These are phyloP conservation scores for Setomelanomma holmii DNA, from an alignment of 2,329 filamentous ascomycete species.

Conservation along the genomic window DNA sequence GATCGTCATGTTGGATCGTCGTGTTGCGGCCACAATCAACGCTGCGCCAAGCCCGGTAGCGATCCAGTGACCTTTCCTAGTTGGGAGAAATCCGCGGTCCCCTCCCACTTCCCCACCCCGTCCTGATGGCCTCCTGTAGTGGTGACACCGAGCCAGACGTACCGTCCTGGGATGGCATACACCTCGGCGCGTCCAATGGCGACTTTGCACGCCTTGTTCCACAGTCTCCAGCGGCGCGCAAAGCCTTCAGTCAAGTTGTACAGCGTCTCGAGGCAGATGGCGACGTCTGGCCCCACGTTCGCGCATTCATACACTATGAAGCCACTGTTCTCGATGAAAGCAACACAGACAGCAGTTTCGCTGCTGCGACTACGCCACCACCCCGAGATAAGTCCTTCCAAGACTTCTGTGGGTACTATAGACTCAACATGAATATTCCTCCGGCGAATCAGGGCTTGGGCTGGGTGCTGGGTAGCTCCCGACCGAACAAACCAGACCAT, in stretches of 20 bases:
- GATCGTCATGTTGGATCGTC: too few species aligned
- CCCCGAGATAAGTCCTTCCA: not conserved
- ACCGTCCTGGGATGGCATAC: constrained; percentile 1
- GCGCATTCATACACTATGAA: constrained; percentile 7
- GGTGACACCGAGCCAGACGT: constrained; percentile 4
- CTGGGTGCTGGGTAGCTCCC: constrained; percentile 7
- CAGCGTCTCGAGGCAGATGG: not conserved
- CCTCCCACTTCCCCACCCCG: too few species aligned
- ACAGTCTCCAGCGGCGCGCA: not conserved
- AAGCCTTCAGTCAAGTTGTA: constrained; percentile 1
- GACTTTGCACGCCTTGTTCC: constrained; percentile 5
- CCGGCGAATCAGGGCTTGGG: constrained; percentile 3
- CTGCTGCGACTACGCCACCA: not conserved
- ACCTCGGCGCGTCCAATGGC: constrained; percentile 1
- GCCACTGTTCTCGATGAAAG: not conserved
- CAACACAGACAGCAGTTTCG: constrained; percentile 2
- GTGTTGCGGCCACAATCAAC: too few species aligned
- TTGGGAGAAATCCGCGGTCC: too few species aligned
- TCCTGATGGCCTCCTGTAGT: not conserved
- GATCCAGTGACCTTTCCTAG: too few species aligned
- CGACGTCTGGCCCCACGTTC: constrained; percentile 3
- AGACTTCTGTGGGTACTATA: constrained; percentile 6
- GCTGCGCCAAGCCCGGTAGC: too few species aligned
- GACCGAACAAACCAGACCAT: constrained; percentile 3
- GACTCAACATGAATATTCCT: constrained; percentile 7